Base-by-base conservation (phyloP, 2,329 filamentous ascomycete species). In the Polychaeton citri region DNA sequence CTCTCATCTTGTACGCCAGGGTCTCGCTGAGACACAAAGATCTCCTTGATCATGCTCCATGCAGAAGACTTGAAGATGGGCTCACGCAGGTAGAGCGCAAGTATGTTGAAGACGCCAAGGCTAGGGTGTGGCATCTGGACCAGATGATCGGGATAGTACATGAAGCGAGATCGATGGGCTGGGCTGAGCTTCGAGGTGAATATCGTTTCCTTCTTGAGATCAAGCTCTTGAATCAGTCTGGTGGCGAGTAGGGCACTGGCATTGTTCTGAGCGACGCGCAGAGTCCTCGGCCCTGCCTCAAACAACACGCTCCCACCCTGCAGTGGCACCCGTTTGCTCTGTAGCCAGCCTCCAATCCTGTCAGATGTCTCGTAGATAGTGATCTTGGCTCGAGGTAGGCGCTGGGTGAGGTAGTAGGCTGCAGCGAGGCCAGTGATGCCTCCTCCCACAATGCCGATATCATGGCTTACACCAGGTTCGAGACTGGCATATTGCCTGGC, bases 121-220 rank as follows among this genome's bases (percentile, higher is more conserved):
- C 51, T 47, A 4, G 54, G 64, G 6, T 60, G 60, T 6, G 76
- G 76, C 50, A 82, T 59, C 17, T 67, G 66, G 36, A 85, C 79
- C 19, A 90, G 71, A 50, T 78, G 82, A 54, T 94, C 81, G 2
- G 83, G 83, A 51, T 92, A 93, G 68, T 90, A 95, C 40, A 96
- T 66, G 58, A 79, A 95, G 42, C 86, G 80, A 52, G 79, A 79
- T 37, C 56, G 58, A 7, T 75, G 65, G 36, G 68, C 66, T 35
- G 69, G 61, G 4, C 70, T 66, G 19, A 53, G 54, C 30, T 61
- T 70, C 4, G 58, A 58, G 32, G 67, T 76, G 49, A 62, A 63
- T 35, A 76, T 55, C 20, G 84, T 54, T 39, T 79, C 62, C 36
- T 74, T 56, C 32, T 63, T 47, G 26, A 85, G 52, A 16, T 64